A percentile compares a stretch with the other conserved stretches of the same genome.
phyloP scores from a whole-genome alignment of 306 rosid species.

The Mimosa bimucronata region DNA sequence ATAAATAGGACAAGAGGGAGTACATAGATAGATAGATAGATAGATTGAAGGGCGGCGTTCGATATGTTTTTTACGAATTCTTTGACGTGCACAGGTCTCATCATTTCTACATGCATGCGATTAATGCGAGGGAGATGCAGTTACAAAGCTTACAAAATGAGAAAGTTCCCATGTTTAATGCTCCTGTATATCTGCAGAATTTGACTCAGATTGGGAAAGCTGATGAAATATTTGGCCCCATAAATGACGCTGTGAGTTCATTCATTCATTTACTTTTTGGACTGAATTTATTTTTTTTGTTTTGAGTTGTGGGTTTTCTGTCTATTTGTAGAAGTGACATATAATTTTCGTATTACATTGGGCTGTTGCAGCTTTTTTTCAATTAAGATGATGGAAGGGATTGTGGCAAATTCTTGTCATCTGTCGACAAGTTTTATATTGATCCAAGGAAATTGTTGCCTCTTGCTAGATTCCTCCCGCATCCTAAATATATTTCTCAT shows the following conservation, averaged over 20 bases:
- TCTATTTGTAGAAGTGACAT: neutral
- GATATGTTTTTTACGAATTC: neutral
- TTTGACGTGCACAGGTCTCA: neutral
- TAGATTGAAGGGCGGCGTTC: neutral
- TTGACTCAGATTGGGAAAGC: conserved; percentile 1
- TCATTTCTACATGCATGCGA: conserved; percentile 1
- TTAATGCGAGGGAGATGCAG: neutral
- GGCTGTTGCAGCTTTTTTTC: neutral
- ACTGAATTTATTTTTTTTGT: too few species aligned
- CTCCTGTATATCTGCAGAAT: neutral
- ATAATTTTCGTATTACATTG: neutral
- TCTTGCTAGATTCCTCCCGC: conserved; percentile 15
- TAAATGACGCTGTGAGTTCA: neutral
- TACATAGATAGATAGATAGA: too few species aligned
- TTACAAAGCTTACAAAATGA: neutral
- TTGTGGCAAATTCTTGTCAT: neutral
- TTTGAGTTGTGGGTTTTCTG: too few species aligned
- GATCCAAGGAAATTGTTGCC: conserved; percentile 11
- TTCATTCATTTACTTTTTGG: too few species aligned
- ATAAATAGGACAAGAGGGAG: too few species aligned
- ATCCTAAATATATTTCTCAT: conserved; percentile 1
- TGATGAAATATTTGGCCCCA: conserved; percentile 4
- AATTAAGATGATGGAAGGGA: neutral
- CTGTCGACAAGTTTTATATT: neutral
- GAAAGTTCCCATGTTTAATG: neutral